Evolutionary conservation across 768 basidiomycete species (phyloP).

Genomic region (Trametes villosa): DNA sequence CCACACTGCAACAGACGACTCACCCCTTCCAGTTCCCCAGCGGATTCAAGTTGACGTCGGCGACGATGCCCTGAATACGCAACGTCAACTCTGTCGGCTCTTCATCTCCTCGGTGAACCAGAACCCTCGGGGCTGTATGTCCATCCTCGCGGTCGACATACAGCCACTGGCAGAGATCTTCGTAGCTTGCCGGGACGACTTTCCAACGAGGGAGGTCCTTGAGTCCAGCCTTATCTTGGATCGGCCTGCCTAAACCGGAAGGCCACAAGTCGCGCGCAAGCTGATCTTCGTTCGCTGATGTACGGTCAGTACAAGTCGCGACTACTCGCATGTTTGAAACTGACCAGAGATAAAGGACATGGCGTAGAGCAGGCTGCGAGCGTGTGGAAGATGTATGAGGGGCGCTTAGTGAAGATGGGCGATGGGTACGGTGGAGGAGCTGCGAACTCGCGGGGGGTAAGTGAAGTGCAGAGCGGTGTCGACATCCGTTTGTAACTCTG

Average conservation of each 20-base stretch:
- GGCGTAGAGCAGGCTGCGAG: not conserved
- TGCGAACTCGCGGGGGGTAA: too few species aligned
- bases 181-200: not conserved
- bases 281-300: not conserved
- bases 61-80: not conserved
- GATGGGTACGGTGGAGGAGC: too few species aligned
- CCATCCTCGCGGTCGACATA: not conserved
- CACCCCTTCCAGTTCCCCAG: not conserved
- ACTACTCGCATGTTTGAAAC: not conserved
- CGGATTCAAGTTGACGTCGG: not conserved
- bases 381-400: too few species aligned
- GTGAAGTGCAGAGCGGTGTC: too few species aligned
- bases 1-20: not conserved
- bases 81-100: not conserved
- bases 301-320: too few species aligned
- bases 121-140: not conserved
- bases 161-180: not conserved
- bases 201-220: not conserved
- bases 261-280: not conserved
- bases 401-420: too few species aligned
- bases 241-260: not conserved
- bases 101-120: not conserved
- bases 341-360: not conserved
- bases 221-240: not conserved
- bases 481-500: too few species aligned